Evolutionary conservation across 352 stramenopile species (phyloP), one percentile per base, ranked within the genome.

Genomic region (Phytopythium ostracodes): DNA sequence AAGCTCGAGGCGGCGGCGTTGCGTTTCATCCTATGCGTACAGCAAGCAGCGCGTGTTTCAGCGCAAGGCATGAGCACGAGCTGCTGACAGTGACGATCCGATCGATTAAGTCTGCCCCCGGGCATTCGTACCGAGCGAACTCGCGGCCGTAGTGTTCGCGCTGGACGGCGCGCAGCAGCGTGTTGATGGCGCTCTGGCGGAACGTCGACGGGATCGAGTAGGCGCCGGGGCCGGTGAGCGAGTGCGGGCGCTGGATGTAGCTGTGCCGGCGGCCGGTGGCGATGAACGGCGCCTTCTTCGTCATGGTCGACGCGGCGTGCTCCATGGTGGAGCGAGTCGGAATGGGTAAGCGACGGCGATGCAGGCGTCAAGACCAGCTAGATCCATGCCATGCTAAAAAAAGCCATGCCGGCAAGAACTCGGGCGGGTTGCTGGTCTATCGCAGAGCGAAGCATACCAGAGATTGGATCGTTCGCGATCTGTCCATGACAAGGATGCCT

Each of bases 191-290:
- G 17, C 47, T 50, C 15, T 59, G 65, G 29, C 65, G 59, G 63
- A 89, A 89, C 17, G 69, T 77, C 24, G 81, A 90, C 17, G 78
- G 78, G 51, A 90, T 87, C 38, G 56, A 67, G 56, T 90, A 88
- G 29, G 76, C 70, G 15, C 81, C 78, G 2, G 81, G 81, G 0
- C 81, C 81, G 11, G 62, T 73, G 15, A 81, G 59, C 8, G 70
- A 76, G 15, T 86, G 56, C 46, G 77, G 68, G 11, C 73, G 75
- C 62, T 79, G 67, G 68, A 90, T 72, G 73, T 87, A 90, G 63
- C 69, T 83, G 60, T 77, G 64, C 14, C 72, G 72, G 0, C 65
- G 66, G 51, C 75, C 72, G 12, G 4, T 22, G 4, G 31, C n/a
- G n/a, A 1, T 11, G 14, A 22, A 22, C 46, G 46, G 14, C 46